Evolutionary conservation across 2,329 filamentous ascomycete genomes (phyloP).

Genomic region (Trichophyton schoenleinii): DNA sequence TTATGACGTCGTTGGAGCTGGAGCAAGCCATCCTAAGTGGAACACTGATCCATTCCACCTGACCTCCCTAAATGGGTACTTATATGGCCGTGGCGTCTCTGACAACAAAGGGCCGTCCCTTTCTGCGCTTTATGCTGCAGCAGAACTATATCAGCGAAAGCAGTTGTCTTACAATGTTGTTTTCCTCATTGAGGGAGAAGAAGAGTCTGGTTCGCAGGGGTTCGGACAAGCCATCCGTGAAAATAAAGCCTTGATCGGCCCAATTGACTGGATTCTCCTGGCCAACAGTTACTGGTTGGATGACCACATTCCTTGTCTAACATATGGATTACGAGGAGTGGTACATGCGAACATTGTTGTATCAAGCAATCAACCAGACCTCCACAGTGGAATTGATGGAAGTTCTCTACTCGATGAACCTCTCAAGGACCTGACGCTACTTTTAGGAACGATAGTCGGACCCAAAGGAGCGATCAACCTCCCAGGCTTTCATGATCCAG

Average conservation of each 20-base stretch:
- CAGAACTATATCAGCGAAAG: slow-evolving; percentile 76
- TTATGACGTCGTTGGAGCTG: slow-evolving; percentile 90
- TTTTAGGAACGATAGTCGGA: slow-evolving; percentile 72
- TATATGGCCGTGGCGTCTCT: slow-evolving; percentile 91
- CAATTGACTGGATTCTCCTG: slow-evolving; percentile 85
- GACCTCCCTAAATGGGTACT: slow-evolving; percentile 75
- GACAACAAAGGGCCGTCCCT: slow-evolving; percentile 97
- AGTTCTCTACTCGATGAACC: slow-evolving; percentile 77
- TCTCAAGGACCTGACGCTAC: slow-evolving; percentile 73
- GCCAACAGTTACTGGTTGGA: slow-evolving; percentile 99
- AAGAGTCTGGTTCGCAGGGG: slow-evolving; percentile 84
- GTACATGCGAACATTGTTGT: slow-evolving; percentile 86
- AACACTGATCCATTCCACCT: slow-evolving; percentile 78
- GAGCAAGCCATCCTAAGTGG: slow-evolving; percentile 74
- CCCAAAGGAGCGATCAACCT: slow-evolving; percentile 69
- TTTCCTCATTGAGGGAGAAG: slow-evolving; percentile 72
- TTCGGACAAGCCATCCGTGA: slow-evolving; percentile 72
- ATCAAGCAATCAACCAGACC: slow-evolving; percentile 71
- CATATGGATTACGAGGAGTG: slow-evolving; percentile 85
- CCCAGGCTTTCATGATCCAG: slow-evolving; percentile 76
- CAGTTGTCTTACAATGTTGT: slow-evolving; percentile 74
- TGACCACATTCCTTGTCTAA: slow-evolving; percentile 87
- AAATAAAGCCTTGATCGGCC: slow-evolving; percentile 73
- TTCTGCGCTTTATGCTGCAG: slow-evolving; percentile 84
- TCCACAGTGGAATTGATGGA: slow-evolving; percentile 94